Percentiles rank a stretch among this genome's conserved stretches.
phyloP scores from a whole-genome alignment of 2,329 filamentous ascomycete genomes.

The Chalaropsis thielavioides region DNA sequence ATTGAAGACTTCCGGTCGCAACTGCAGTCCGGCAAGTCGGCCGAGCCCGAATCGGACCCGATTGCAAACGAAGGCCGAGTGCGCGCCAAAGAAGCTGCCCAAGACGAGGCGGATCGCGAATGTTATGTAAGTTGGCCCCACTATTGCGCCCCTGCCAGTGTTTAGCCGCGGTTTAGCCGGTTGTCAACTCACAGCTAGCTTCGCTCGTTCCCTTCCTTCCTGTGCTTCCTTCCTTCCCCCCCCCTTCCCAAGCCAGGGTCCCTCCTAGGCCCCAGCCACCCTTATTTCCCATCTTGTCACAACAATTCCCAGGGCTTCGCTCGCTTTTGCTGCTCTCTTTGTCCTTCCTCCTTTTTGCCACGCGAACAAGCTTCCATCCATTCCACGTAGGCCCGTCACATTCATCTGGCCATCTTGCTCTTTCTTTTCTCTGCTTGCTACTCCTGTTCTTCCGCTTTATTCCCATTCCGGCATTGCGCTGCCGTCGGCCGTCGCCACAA shows the following conservation, averaged over 20 bases:
- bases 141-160: not conserved
- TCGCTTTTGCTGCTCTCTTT: conserved; percentile 2
- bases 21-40: not conserved
- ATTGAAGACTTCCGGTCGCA: not conserved
- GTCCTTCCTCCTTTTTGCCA: conserved; percentile 6
- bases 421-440: not conserved
- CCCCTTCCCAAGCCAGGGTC: not conserved
- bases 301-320: not conserved
- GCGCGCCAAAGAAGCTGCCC: conserved; percentile 47
- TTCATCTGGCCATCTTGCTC: not conserved
- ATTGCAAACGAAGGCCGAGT: conserved; percentile 69
- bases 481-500: not conserved
- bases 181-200: not conserved
- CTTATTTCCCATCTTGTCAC: not conserved
- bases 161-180: not conserved
- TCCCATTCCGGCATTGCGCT: not conserved
- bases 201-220: not conserved
- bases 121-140: conserved; percentile 13
- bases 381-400: conserved; percentile 3
- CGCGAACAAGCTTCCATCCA: not conserved
- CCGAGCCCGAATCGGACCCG: conserved; percentile 2
- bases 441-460: no score
- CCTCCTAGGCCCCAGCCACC: conserved; percentile 9
- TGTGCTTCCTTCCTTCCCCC: not conserved
- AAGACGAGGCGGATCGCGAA: conserved; percentile 1